phyloP scores from a whole-genome alignment of 2,329 filamentous ascomycete species.

The Acephala macrosclerotiorum region DNA sequence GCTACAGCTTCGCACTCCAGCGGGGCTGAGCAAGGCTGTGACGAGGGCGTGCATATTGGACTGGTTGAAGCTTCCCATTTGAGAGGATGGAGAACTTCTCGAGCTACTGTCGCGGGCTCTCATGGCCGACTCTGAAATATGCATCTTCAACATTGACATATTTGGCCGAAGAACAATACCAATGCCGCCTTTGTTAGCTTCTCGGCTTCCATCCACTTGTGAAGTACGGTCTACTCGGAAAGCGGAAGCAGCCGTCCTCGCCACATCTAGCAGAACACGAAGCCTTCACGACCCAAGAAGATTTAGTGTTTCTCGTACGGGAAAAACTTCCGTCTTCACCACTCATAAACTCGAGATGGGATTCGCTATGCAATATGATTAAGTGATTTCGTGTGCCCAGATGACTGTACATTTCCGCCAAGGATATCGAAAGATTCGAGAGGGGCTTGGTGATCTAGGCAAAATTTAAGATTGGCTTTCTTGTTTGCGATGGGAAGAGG shows the following conservation, averaged over 20 bases:
- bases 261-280: neutral
- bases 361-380: neutral
- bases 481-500: neutral
- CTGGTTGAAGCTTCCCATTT: constrained; percentile 13
- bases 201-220: neutral
- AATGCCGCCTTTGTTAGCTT: neutral
- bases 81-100: neutral
- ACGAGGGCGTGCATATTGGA: constrained; percentile 23
- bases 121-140: neutral
- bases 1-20: neutral
- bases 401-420: constrained; percentile 19
- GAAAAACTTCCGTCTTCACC: neutral
- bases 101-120: constrained; percentile 2
- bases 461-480: neutral
- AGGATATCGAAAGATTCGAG: constrained; percentile 5
- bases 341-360: neutral
- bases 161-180: neutral
- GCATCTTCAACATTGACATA: neutral
- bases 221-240: neutral
- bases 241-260: neutral
- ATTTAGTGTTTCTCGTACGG: neutral
- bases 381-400: neutral
- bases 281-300: neutral
- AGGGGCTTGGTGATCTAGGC: constrained; percentile 6
- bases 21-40: constrained; percentile 19